phyloP scores from a whole-genome alignment of 202 grass and related monocot genomes.

The Brachypodium distachyon region DNA sequence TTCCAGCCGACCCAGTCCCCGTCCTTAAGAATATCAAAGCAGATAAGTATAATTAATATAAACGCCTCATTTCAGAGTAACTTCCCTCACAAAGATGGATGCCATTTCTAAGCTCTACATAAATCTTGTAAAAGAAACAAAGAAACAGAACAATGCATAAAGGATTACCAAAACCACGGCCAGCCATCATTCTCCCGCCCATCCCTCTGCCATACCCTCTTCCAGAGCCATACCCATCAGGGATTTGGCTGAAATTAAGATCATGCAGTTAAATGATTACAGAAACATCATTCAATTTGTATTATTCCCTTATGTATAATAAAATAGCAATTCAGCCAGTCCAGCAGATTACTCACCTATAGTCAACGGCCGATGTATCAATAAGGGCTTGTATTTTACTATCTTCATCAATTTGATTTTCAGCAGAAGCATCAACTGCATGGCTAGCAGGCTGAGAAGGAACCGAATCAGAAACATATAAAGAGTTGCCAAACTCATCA shows the following conservation, averaged over 20 bases:
- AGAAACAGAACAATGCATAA: not conserved
- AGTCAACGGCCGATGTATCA: slow-evolving; percentile 77
- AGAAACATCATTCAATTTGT: slow-evolving; percentile 7
- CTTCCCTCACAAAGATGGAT: not conserved
- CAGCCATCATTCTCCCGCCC: slow-evolving; percentile 75
- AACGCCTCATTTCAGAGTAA: not conserved
- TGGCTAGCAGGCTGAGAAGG: slow-evolving; percentile 49
- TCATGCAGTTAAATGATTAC: slow-evolving; percentile 8
- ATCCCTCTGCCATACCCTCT: slow-evolving; percentile 86
- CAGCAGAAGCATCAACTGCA: slow-evolving; percentile 43
- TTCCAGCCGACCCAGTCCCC: slow-evolving; percentile 69
- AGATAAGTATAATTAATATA: not conserved
- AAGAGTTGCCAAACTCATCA: slow-evolving; percentile 93
- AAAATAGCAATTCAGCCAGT: not conserved
- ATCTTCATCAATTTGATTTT: slow-evolving; percentile 87
- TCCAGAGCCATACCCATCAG: slow-evolving; percentile 67
- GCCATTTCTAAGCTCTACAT: not conserved
- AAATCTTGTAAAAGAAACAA: not conserved
- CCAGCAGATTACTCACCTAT: slow-evolving; percentile 47
- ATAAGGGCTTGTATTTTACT: slow-evolving; percentile 91
- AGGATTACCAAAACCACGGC: slow-evolving; percentile 83
- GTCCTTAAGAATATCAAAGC: slow-evolving; percentile 55
- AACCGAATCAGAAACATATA: slow-evolving; percentile 67
- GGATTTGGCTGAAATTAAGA: slow-evolving; percentile 59
- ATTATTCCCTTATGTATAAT: not conserved